These are phyloP conservation scores for Boletus edulis DNA, from an alignment of 768 basidiomycete genomes.

Conservation along the genomic window DNA sequence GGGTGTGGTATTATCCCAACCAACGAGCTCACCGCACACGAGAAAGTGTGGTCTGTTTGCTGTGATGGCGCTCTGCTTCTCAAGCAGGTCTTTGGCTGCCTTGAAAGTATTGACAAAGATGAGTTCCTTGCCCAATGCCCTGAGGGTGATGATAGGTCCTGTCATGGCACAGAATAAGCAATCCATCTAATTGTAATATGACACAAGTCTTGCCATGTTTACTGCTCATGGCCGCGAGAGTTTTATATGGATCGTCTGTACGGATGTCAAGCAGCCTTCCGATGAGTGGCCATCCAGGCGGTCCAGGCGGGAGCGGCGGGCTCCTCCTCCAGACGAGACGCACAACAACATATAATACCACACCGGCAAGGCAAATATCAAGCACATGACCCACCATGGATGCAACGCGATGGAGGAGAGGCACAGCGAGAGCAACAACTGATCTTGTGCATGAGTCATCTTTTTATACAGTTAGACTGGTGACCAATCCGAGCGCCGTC, in stretches of 20 bases:
- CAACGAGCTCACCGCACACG: constrained; percentile 20
- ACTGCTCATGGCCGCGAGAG: constrained; percentile 38
- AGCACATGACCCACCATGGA: background rate
- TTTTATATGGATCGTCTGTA: constrained; percentile 45
- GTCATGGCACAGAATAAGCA: constrained; percentile 12
- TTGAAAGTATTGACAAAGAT: constrained; percentile 48
- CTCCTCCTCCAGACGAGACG: background rate
- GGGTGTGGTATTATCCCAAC: background rate
- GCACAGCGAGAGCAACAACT: no score
- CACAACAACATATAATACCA: constrained; percentile 2
- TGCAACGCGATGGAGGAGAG: background rate
- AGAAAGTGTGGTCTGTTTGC: constrained; percentile 5
- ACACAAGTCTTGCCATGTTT: constrained; percentile 41
- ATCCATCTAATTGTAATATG: background rate
- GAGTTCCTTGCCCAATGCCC: constrained; percentile 41
- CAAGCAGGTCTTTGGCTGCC: constrained; percentile 19
- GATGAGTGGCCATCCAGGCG: constrained; percentile 35
- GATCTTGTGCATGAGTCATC: no score
- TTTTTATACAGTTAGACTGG: no score
- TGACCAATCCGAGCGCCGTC: no score
- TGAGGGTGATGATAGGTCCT: constrained; percentile 5
- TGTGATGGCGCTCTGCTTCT: constrained; percentile 4
- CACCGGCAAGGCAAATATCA: constrained; percentile 10
- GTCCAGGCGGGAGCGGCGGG: constrained; percentile 9
- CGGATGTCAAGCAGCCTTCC: constrained; percentile 61